A percentile compares a stretch with the other conserved stretches of the same genome.
Conservation (phyloP, 257 asterid genomes). For the Forsythia suspensa region DNA sequence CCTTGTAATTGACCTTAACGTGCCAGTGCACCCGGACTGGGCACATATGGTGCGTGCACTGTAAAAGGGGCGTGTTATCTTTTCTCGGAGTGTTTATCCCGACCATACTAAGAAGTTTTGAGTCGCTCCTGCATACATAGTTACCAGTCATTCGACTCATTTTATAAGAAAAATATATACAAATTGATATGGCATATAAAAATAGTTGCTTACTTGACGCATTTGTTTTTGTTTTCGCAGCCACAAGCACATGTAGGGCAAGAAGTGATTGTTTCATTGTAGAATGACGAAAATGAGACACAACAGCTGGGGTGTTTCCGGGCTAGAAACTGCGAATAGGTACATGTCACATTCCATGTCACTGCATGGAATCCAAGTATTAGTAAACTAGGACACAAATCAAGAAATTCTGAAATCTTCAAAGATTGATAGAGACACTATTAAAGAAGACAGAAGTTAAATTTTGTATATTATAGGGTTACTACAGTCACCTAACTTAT, state of each 20-base stretch:
- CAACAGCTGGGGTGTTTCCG: conserved; percentile 70
- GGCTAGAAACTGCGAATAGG: conserved; percentile 72
- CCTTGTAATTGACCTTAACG: conserved; percentile 74
- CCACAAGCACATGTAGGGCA: conserved; percentile 81
- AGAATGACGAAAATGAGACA: conserved; percentile 78
- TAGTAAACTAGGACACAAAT: neutral
- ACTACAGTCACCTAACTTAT: neutral
- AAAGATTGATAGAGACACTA: neutral
- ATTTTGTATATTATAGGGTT: neutral
- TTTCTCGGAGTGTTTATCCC: conserved; percentile 82
- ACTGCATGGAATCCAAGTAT: conserved; percentile 33
- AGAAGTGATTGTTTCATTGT: conserved; percentile 70
- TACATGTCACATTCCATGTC: conserved; percentile 85
- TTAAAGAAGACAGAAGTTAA: neutral
- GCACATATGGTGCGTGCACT: conserved; percentile 94
- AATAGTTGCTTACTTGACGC: conserved; percentile 47
- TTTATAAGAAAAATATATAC: neutral
- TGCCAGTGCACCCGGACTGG: conserved; percentile 96
- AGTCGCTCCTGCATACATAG: conserved; percentile 54
- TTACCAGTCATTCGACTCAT: neutral
- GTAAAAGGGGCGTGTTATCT: conserved; percentile 65
- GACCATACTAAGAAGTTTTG: conserved; percentile 64
- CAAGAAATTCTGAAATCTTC: neutral
- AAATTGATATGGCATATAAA: neutral
- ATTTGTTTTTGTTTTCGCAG: conserved; percentile 61